Evolutionary conservation across 495 filamentous ascomycete genomes (phyloP), one percentile per base, ranked within the genome.

Genomic region (Glonium stellatum): DNA sequence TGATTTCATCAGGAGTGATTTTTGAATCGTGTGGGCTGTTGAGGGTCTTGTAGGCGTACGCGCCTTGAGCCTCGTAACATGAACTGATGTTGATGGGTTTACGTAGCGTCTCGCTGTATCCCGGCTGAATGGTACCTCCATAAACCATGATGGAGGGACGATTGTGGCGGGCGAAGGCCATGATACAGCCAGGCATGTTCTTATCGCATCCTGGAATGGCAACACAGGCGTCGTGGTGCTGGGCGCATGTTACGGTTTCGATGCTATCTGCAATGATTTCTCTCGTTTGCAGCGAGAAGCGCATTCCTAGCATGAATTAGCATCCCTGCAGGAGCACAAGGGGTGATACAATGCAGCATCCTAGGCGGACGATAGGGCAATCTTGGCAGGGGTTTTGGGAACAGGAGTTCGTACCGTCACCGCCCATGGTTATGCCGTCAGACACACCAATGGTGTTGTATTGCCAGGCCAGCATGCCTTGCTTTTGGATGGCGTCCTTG

Each of bases 171-270:
- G 90, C 90, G 72, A 89, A 87, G 47, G 81, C 86, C 84, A 89
- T 88, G n/a, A 89, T 75, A 37, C 78, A 79, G 60, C 93, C 93
- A 1, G 93, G 93, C 93, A 98, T 98, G 67, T 98, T 98, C 79
- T 98, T 98, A 73, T 98, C 93, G 69, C 93, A 98, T 10, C 93
- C 93, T 1, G 93, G 91, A 62, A 98, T 92, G 23, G 89, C 83
- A 66, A 98, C 92, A 69, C 91, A 95, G 56, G 93, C 93, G 65
- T 98, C 93, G 71, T 98, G 90, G 51, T 77, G 73, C 62, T 79
- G 78, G 37, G 78, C 78, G 63, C 88, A 93, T 1, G 91, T 95
- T 4, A 95, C 88, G 1, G 89, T 91, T 72, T 98, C 92, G 61
- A 98, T 88, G 66, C 84, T 89, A 71, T 98, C 93, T 58, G 93